Evolutionary conservation across 257 asterid genomes (phyloP).

Genomic region (Nicotiana benthamiana): DNA sequence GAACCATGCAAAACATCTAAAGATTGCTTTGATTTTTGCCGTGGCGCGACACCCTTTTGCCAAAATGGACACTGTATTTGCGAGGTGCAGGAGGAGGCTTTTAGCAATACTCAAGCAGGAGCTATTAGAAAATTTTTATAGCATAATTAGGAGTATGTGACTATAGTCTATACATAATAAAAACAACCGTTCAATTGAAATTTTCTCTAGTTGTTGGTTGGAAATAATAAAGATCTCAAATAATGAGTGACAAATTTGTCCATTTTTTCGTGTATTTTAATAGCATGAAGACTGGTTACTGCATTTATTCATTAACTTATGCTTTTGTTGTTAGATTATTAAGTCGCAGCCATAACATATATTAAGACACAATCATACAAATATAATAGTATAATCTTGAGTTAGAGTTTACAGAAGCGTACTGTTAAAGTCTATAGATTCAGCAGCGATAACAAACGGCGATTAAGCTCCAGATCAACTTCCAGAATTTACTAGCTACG

Average conservation of each 20-base stretch:
- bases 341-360: too few relatives aligned
- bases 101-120: not conserved
- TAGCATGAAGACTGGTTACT: not conserved
- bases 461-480: too few relatives aligned
- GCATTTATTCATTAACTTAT: not conserved
- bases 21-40: not conserved
- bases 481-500: too few relatives aligned
- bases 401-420: too few relatives aligned
- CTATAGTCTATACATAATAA: not conserved
- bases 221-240: not conserved
- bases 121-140: not conserved
- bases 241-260: not conserved
- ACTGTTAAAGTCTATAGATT: too few relatives aligned
- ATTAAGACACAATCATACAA: too few relatives aligned
- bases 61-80: not conserved
- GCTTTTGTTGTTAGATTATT: too few relatives aligned
- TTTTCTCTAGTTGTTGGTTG: too few relatives aligned
- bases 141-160: not conserved
- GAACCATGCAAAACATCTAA: not conserved
- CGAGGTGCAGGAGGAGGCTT: not conserved
- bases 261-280: not conserved
- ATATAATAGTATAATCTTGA: too few relatives aligned
- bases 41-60: not conserved
- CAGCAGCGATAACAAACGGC: too few relatives aligned
- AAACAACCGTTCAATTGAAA: not conserved